Conservation (phyloP, 1,284 basidiomycete genomes). For the Apiotrichum domesticum region DNA sequence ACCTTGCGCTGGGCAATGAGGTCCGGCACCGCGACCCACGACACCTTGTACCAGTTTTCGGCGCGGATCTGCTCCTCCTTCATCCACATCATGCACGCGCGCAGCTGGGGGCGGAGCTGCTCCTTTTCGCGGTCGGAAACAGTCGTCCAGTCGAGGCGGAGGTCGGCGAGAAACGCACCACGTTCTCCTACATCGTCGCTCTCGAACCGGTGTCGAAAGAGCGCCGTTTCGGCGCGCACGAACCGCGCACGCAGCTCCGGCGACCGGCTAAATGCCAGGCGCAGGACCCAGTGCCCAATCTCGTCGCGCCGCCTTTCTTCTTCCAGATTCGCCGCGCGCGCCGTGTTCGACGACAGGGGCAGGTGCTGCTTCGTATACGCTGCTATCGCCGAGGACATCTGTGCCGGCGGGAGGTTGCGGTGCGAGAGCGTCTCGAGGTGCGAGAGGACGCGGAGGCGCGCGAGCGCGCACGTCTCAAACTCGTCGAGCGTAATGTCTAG, state of each 20-base stretch:
- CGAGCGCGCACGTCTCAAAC: slow-evolving; percentile 87
- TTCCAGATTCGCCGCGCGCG: slow-evolving; percentile 52
- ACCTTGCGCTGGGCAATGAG: slow-evolving; percentile 81
- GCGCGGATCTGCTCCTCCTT: slow-evolving; percentile 47
- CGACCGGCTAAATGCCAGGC: slow-evolving; percentile 83
- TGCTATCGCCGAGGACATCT: slow-evolving; percentile 28
- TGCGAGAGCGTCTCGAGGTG: slow-evolving; percentile 77
- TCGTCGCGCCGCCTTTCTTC: slow-evolving; percentile 77
- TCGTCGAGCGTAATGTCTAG: slow-evolving; percentile 93
- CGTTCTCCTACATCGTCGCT: slow-evolving; percentile 60
- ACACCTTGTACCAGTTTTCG: slow-evolving; percentile 49
- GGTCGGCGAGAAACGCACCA: slow-evolving; percentile 64
- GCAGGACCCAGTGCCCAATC: slow-evolving; percentile 87
- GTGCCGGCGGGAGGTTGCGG: slow-evolving; percentile 44
- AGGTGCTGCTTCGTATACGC: slow-evolving; percentile 45
- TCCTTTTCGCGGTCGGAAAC: not conserved
- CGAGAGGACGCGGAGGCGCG: slow-evolving; percentile 75
- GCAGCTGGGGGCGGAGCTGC: slow-evolving; percentile 37
- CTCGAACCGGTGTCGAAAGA: slow-evolving; percentile 83
- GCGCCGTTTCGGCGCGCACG: slow-evolving; percentile 75
- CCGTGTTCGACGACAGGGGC: slow-evolving; percentile 59
- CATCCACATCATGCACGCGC: slow-evolving; percentile 31
- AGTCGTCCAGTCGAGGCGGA: slow-evolving; percentile 68
- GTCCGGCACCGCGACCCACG: slow-evolving; percentile 90
- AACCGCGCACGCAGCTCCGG: slow-evolving; percentile 88